Base-by-base conservation (phyloP, 306 rosid species). In the Cicer pinnatifidum region DNA sequence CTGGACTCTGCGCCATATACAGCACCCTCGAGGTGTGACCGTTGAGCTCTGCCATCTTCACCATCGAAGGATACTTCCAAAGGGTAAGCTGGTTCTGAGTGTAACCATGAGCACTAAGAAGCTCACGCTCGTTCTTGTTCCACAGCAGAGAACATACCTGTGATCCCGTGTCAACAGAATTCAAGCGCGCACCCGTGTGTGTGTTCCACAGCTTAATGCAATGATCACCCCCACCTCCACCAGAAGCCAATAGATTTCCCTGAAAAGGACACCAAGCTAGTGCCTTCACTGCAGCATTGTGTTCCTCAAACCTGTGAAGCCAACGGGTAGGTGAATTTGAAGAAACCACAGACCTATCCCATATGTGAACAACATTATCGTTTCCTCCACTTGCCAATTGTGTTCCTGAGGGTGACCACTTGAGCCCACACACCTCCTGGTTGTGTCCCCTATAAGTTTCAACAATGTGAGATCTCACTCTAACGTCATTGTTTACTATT, bases 181-280 rank as follows among this genome's bases (percentile, higher is more conserved):
- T 89, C 85, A 92, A 71, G 78, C 97, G 88, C 0, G 87, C 91
- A 6, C 97, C 96, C 0, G 93, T 92, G 71, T 92, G 96, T 2
- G 93, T 82, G 79, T 90, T 90, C 97, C 95, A 91, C 61, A 89
- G 83, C 78, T 87, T 91, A 11, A 91, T 87, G 86, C 83, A 75
- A 11, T 87, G 89, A 37, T 91, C 97, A 47, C 88, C 83, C 0
- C 75, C 88, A 4, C 97, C 95, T 65, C 97, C 97, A 40, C 95
- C 95, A 5, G 92, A 73, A 40, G 88, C 89, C 12, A 91, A 48
- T 56, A 91, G 73, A 71, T 89, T 91, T 44, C 83, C 77, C 82
- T 89, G 97, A 82, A 91, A 91, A 3, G 97, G 96, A 46, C 96
- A 91, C 97, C 96, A 91, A 52, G 90, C 91, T 0, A 91, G 90